Evolutionary conservation across 257 asterid genomes (phyloP).

Genomic region (Knoxia roxburghii): DNA sequence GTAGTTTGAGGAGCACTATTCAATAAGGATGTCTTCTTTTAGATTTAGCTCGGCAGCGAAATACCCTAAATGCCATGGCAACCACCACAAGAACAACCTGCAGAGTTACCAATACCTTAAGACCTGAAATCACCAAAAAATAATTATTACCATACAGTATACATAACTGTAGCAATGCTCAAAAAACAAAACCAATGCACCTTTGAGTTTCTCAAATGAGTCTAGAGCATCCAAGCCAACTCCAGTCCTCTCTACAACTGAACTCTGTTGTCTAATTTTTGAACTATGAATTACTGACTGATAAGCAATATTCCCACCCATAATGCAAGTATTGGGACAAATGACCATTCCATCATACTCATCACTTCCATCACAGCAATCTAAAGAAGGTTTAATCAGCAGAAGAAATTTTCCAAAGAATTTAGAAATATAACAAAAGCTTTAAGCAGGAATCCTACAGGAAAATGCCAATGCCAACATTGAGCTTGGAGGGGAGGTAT

Average conservation of each 20-base stretch:
- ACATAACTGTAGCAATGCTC: not conserved
- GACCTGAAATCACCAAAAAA: slow-evolving; percentile 42
- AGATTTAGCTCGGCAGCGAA: slow-evolving; percentile 33
- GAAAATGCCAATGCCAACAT: not conserved
- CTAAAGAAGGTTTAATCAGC: slow-evolving; percentile 32
- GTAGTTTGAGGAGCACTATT: not conserved
- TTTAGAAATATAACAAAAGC: not conserved
- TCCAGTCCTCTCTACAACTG: slow-evolving; percentile 35
- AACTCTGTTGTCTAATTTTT: slow-evolving; percentile 17
- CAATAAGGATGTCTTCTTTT: slow-evolving; percentile 47
- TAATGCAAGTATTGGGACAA: slow-evolving; percentile 74
- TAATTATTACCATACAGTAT: slow-evolving; percentile 15
- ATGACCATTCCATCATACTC: slow-evolving; percentile 63
- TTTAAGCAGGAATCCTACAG: not conserved
- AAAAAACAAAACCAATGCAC: slow-evolving; percentile 26
- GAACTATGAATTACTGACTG: slow-evolving; percentile 34
- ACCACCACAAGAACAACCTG: slow-evolving; percentile 42
- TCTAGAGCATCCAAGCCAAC: slow-evolving; percentile 34
- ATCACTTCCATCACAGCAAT: slow-evolving; percentile 99
- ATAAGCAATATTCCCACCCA: slow-evolving; percentile 75
- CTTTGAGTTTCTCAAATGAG: slow-evolving; percentile 43
- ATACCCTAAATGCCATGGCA: slow-evolving; percentile 31
- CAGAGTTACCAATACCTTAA: slow-evolving; percentile 51
- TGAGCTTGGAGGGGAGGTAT: not conserved
- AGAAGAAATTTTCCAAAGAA: slow-evolving; percentile 15